A percentile compares a stretch with the other conserved stretches of the same genome.
These are phyloP conservation scores for Striga asiatica DNA, from an alignment of 257 asterid species.

Conservation along the genomic window DNA sequence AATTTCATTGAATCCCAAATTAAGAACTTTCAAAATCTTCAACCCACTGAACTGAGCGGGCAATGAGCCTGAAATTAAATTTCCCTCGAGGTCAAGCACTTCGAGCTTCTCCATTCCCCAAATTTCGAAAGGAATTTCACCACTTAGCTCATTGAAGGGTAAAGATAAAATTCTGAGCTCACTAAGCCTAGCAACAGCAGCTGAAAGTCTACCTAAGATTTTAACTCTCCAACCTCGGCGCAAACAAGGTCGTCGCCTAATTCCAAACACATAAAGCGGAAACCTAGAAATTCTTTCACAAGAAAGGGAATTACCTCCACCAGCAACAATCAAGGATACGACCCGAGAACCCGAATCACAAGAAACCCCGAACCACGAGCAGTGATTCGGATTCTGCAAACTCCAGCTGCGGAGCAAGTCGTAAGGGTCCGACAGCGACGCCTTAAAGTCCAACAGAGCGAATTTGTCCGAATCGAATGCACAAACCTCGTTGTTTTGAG, in stretches of 20 bases:
- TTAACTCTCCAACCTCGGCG: slow-evolving; percentile 17
- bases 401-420: slow-evolving; percentile 60
- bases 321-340: slow-evolving; percentile 56
- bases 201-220: slow-evolving; percentile 47
- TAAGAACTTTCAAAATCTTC: slow-evolving; percentile 58
- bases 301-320: slow-evolving; percentile 74
- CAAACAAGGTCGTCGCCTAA: slow-evolving; percentile 55
- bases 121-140: slow-evolving; percentile 55
- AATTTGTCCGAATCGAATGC: slow-evolving; percentile 62
- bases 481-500: slow-evolving; percentile 24
- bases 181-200: slow-evolving; percentile 41
- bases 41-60: slow-evolving; percentile 47
- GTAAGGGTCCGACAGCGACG: slow-evolving; percentile 50
- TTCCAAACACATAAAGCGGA: slow-evolving; percentile 75
- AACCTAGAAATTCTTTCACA: slow-evolving; percentile 65
- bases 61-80: slow-evolving; percentile 46
- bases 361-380: slow-evolving; percentile 66
- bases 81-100: slow-evolving; percentile 93
- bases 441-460: slow-evolving; percentile 71
- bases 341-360: slow-evolving; percentile 65
- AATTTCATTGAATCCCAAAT: slow-evolving; percentile 63
- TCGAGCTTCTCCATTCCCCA: slow-evolving; percentile 87
- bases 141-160: slow-evolving; percentile 70
- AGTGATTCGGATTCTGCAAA: slow-evolving; percentile 34
- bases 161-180: slow-evolving; percentile 61